Evolutionary conservation across 2,329 filamentous ascomycete genomes (phyloP), one percentile per base, ranked within the genome.

Genomic region (Biscogniauxia sp.): DNA sequence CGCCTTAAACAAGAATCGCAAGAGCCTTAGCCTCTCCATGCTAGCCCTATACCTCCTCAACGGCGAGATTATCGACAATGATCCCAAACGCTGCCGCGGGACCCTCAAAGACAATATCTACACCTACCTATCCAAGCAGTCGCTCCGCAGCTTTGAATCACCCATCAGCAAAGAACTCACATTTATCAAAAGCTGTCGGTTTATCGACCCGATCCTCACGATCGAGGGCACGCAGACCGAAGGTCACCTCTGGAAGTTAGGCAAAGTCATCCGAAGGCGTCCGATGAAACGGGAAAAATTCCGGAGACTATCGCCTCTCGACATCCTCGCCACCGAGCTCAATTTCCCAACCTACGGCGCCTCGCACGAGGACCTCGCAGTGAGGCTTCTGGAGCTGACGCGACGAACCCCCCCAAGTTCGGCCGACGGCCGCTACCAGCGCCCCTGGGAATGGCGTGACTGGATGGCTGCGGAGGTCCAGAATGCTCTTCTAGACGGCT

Each of bases 111-210:
- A 71, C 52, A 64, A 57, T 55, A 57, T 71, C 53, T 65, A 66
- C 52, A 61, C 66, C 49, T 72, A 68, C 51, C 45, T 72, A 6
- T 59, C 64, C 20, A 68, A 68, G 41, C 70, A 72, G 54, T 70
- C 68, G 0, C 67, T 72, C 6, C 54, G 51, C 45, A 69, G 56
- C 57, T 71, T 72, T 52, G 68, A 66, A 6, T 66, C 70, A 15
- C 69, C 69, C 4, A 53, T 68, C 37, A 61, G 68, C 26, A 59
- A 68, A 50, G 66, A 64, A 8, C 65, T 72, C 2, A 71, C 69
- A 7, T 72, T 72, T 55, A 71, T 72, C 50, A 71, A 70, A 57
- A 65, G 64, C 54, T 72, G 70, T 57, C 69, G 70, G 20, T 68
- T 72, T 28, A 53, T 65, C 11, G 58, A 70, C 9, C 69, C 70